phyloP scores from a whole-genome alignment of 225 moss, liverwort and hornwort genomes.

The Sphagnum tenellum region DNA sequence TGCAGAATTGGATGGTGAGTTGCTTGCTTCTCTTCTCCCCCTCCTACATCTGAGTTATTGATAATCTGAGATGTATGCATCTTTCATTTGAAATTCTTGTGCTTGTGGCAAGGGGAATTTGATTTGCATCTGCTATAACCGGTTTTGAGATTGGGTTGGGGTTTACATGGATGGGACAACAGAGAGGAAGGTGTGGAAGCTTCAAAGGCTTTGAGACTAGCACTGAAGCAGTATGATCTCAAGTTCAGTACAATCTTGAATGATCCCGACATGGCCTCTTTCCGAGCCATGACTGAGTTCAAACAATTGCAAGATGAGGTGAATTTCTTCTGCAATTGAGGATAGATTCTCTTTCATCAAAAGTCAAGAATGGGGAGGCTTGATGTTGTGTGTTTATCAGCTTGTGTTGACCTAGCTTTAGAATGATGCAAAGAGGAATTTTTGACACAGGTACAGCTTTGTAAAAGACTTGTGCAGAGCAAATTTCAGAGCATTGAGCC shows the following conservation, averaged over 20 bases:
- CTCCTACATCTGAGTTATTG: neutral
- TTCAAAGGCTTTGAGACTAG: constrained; percentile 63
- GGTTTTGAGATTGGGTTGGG: neutral
- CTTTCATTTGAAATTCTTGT: no score
- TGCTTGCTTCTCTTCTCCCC: neutral
- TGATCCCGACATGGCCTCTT: constrained; percentile 83
- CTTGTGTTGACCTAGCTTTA: neutral
- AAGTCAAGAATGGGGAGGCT: no score
- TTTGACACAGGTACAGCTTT: neutral
- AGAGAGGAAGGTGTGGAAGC: constrained; percentile 79
- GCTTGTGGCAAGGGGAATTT: no score
- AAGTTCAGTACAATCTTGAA: constrained; percentile 89
- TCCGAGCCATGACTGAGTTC: constrained; percentile 83
- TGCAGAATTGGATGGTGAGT: neutral
- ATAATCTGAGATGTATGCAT: no score
- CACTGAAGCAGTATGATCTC: constrained; percentile 58
- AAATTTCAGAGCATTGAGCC: no score
- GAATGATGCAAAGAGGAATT: neutral
- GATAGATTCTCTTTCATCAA: no score
- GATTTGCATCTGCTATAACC: constrained; percentile 2
- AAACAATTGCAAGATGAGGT: constrained; percentile 88
- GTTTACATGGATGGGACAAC: constrained; percentile 4
- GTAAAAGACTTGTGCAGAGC: no score
- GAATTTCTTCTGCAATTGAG: constrained; percentile 2
- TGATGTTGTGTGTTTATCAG: no score